These are phyloP conservation scores for Colletotrichum chrysophilum DNA, from an alignment of 2,329 filamentous ascomycete species.

Conservation along the genomic window DNA sequence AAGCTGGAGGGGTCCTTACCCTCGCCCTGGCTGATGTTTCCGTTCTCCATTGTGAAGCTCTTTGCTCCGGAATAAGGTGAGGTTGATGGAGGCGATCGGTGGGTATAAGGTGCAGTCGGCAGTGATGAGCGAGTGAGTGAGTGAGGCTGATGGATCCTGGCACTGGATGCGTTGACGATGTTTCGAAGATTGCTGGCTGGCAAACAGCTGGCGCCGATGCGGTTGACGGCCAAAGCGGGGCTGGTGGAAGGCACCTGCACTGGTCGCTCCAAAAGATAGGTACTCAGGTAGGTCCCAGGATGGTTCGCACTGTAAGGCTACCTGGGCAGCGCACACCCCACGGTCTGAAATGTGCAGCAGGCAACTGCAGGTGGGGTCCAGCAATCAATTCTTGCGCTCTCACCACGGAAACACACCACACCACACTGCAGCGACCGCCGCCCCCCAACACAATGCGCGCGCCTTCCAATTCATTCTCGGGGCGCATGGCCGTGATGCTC, in stretches of 20 bases:
- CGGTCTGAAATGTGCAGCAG: background rate
- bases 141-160: background rate
- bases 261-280: background rate
- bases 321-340: background rate
- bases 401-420: slow-evolving; percentile 12
- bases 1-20: slow-evolving; percentile 94
- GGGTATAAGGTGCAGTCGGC: background rate
- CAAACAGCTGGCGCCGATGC: background rate
- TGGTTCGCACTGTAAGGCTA: slow-evolving; percentile 21
- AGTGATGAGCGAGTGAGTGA: background rate
- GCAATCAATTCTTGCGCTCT: slow-evolving; percentile 5
- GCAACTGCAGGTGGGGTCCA: background rate
- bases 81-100: background rate
- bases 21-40: slow-evolving; percentile 65
- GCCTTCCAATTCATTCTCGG: background rate
- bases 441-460: background rate
- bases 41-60: slow-evolving; percentile 73
- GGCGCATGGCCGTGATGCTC: slow-evolving; percentile 5
- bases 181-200: slow-evolving; percentile 10
- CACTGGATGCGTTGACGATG: background rate
- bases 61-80: background rate
- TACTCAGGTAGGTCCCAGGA: background rate
- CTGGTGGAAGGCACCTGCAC: background rate
- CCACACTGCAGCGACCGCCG: background rate
- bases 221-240: background rate